Percentiles rank a stretch among this genome's conserved stretches.
phyloP scores from a whole-genome alignment of 176 grass and related monocot genomes.

The Raddia distichophylla region DNA sequence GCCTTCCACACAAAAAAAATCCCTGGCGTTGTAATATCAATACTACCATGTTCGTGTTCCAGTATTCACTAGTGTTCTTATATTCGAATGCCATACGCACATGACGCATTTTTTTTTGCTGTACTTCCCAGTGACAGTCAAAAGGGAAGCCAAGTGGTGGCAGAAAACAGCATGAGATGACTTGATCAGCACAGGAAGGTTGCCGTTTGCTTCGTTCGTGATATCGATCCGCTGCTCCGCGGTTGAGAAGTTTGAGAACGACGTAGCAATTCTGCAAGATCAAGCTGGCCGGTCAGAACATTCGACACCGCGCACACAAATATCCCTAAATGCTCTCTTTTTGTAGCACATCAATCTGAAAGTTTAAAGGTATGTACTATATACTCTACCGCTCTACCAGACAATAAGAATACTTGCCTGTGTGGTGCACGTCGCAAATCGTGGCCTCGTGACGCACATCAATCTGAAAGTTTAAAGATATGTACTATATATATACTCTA shows the following conservation, averaged over 20 bases:
- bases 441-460: conserved; percentile 19
- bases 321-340: background rate
- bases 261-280: background rate
- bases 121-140: background rate
- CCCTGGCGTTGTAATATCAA: too few species aligned
- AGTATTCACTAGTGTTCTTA: too few species aligned
- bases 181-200: background rate
- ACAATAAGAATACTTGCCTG: conserved; percentile 5
- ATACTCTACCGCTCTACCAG: too few species aligned
- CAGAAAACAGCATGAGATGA: background rate
- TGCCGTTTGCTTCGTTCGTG: background rate
- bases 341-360: background rate
- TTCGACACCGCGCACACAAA: background rate
- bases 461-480: too few species aligned
- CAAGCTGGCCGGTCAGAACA: background rate
- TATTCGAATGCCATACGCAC: background rate
- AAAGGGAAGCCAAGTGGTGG: too few species aligned
- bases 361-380: background rate
- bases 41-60: too few species aligned
- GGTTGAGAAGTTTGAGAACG: background rate
- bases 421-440: background rate
- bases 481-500: too few species aligned
- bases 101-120: background rate
- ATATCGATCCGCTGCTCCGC: background rate
- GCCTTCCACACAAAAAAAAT: too few species aligned